Percentiles rank a stretch among this genome's conserved stretches.
Evolutionary conservation across 1,284 basidiomycete genomes (phyloP).

Genomic region (Vanrija pseudolonga): DNA sequence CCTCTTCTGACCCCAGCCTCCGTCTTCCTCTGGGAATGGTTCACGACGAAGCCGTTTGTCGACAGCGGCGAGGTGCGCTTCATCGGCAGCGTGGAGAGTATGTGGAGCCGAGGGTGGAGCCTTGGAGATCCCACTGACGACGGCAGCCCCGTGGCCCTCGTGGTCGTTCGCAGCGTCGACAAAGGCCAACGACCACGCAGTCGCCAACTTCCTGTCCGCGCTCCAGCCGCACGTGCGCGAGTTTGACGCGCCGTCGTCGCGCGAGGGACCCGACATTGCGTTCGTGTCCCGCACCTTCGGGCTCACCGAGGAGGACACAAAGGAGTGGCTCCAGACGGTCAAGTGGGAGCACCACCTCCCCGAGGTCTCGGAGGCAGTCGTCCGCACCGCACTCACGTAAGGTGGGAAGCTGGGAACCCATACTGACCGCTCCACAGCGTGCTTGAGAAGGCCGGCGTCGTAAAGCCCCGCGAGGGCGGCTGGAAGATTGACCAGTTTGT

Average conservation of each 20-base stretch:
- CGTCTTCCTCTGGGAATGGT: constrained; percentile 81
- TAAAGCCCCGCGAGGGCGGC: constrained; percentile 59
- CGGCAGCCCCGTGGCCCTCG: constrained; percentile 86
- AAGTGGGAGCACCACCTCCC: constrained; percentile 66
- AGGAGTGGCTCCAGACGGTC: constrained; percentile 79
- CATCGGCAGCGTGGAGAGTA: constrained; percentile 49
- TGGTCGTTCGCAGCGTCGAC: constrained; percentile 88
- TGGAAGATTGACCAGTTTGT: constrained; percentile 64
- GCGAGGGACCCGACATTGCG: constrained; percentile 61
- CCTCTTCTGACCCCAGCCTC: constrained; percentile 25
- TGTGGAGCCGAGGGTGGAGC: constrained; percentile 3
- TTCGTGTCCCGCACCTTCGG: constrained; percentile 76
- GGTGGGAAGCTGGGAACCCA: neutral
- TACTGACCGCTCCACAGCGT: constrained; percentile 53
- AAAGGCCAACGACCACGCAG: constrained; percentile 53
- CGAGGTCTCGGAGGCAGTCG: constrained; percentile 53
- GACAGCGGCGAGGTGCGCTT: constrained; percentile 80
- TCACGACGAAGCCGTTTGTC: constrained; percentile 90
- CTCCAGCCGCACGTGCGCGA: constrained; percentile 63
- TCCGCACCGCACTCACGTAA: constrained; percentile 4
- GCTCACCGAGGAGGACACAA: constrained; percentile 60
- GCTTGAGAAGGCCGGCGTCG: constrained; percentile 70
- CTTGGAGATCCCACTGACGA: constrained; percentile 5
- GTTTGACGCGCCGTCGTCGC: constrained; percentile 65
- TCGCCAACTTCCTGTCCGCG: constrained; percentile 60